Evolutionary conservation across 139 green algal species (phyloP).

Genomic region (Volvox africanus): DNA sequence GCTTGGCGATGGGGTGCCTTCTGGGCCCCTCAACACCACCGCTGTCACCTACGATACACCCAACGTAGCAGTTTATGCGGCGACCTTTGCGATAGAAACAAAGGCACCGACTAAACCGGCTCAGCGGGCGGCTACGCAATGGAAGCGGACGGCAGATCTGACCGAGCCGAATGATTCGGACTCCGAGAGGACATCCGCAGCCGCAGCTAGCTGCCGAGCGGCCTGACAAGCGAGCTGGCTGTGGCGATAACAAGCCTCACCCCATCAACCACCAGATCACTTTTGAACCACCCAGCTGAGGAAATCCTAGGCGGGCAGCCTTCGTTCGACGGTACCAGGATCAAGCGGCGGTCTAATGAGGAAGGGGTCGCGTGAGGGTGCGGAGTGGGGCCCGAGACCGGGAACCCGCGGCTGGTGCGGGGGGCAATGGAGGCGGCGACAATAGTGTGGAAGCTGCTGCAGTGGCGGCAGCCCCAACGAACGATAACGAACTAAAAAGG

Average conservation of each 20-base stretch:
- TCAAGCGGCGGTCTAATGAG: background rate
- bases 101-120: too few relatives aligned
- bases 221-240: background rate
- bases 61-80: background rate
- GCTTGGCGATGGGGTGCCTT: background rate
- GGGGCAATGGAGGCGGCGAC: too few relatives aligned
- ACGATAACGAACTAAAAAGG: too few relatives aligned
- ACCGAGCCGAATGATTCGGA: background rate
- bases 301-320: too few relatives aligned
- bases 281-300: too few relatives aligned
- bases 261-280: background rate
- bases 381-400: too few relatives aligned
- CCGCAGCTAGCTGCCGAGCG: background rate
- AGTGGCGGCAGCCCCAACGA: too few relatives aligned
- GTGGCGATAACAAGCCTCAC: background rate
- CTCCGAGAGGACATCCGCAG: background rate
- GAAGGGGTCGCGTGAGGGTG: too few relatives aligned
- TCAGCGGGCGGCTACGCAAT: too few relatives aligned
- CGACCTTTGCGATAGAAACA: too few relatives aligned
- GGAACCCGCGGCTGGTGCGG: too few relatives aligned
- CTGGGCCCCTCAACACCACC: background rate
- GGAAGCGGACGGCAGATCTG: background rate
- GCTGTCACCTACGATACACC: background rate
- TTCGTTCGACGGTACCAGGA: background rate
- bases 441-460: too few relatives aligned